Evolutionary conservation across 2,329 filamentous ascomycete species (phyloP), one percentile per base, ranked within the genome.

Genomic region (Neonectria ditissima): DNA sequence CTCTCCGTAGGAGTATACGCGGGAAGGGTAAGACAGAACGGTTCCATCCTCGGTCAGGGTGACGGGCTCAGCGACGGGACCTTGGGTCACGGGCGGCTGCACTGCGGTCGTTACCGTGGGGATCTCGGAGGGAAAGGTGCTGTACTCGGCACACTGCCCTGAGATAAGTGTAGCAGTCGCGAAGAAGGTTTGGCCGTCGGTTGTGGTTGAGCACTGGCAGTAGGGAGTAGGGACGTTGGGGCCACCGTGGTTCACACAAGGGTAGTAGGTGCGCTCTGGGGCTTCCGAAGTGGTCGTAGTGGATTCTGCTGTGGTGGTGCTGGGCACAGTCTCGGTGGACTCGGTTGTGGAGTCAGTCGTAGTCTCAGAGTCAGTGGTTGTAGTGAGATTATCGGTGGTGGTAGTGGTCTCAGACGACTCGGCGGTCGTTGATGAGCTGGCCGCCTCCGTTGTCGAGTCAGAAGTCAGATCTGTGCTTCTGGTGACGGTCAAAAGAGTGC

Each of bases 121-220:
- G 1, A 66, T 43, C 1, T 57, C 8, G 1, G 67, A 67, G 1
- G 67, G 65, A 60, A 68, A 65, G 9, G 56, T 60, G 14, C 56
- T 62, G 45, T 67, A 68, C 26, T 41, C 41, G 9, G 43, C 41
- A 20, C 66, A 68, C 4, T 53, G 53, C 0, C 24, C 45, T 0
- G 59, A 60, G 39, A 68, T 61, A 1, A 65, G 65, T 30, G 66
- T 30, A 7, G 59, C 66, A 2, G 52, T 58, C n/a, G 66, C 58
- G 3, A 56, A 55, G 41, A 65, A 67, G 7, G 45, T 44, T n/a
- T 68, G 66, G 2, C 59, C 62, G 1, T n/a, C 58, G 1, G 52
- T 64, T 7, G 65, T 68, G 13, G 59, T 68, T 0, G 63, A 62
- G 22, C 63, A 69, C 7, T 63, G 30, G 24, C 65, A 69, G 44